A percentile compares a stretch with the other conserved stretches of the same genome.
These are phyloP conservation scores for Cladosporium austrohemisphaericum DNA, from an alignment of 2,329 filamentous ascomycete genomes.

Conservation along the genomic window DNA sequence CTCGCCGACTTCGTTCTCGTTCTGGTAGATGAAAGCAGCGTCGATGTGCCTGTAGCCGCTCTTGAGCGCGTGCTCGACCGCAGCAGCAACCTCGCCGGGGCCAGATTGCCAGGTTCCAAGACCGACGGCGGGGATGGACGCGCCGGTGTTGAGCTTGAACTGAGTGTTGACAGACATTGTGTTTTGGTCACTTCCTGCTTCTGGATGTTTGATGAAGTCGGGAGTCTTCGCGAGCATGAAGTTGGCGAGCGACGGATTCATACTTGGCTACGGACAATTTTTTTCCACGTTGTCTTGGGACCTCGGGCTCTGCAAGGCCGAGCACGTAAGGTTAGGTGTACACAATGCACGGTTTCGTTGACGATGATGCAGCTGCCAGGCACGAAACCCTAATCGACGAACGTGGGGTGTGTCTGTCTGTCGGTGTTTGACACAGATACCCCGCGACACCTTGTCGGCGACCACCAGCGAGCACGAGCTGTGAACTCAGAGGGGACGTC, in stretches of 20 bases:
- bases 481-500: no score
- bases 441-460: no score
- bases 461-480: no score
- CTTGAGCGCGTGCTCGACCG: constrained; percentile 47
- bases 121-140: constrained; percentile 37
- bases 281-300: neutral
- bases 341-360: constrained; percentile 5
- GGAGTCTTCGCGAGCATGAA: constrained; percentile 30
- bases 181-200: constrained; percentile 18
- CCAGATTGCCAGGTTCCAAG: constrained; percentile 39
- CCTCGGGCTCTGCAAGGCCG: constrained; percentile 8
- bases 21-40: constrained; percentile 51
- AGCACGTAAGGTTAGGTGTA: constrained; percentile 7
- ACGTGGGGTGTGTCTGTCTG: constrained; percentile 1
- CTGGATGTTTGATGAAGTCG: constrained; percentile 26
- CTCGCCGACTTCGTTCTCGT: constrained; percentile 44
- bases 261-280: constrained; percentile 3
- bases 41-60: constrained; percentile 58
- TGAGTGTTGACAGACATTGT: constrained; percentile 29
- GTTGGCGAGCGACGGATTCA: constrained; percentile 31
- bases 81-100: constrained; percentile 46
- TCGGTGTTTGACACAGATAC: constrained; percentile 3
- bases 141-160: constrained; percentile 38
- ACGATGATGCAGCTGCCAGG: neutral
- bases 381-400: constrained; percentile 2